A percentile compares a stretch with the other conserved stretches of the same genome.
These are phyloP conservation scores for Apophysomyces variabilis DNA, from an alignment of 371 early-diverging fungal species.

Conservation along the genomic window DNA sequence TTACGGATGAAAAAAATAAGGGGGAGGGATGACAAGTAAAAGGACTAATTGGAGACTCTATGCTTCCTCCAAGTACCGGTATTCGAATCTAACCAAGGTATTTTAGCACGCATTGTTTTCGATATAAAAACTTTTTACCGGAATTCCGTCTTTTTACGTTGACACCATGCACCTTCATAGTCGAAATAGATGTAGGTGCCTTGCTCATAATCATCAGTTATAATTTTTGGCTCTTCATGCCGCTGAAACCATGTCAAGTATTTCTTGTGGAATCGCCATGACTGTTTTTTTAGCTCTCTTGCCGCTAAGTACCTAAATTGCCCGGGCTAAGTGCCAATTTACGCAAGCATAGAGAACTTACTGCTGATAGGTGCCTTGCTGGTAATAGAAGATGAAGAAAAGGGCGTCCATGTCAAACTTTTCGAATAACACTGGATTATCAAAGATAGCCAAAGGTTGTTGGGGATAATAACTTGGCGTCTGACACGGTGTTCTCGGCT, in stretches of 20 bases:
- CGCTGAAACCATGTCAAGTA: conserved; percentile 99
- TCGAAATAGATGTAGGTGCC: conserved; percentile 99
- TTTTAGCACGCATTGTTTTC: background rate
- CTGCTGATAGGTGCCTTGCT: conserved; percentile 96
- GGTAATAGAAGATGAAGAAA: conserved; percentile 99
- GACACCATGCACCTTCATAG: conserved; percentile 98
- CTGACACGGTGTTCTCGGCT: conserved; percentile 77
- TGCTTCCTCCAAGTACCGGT: conserved; percentile 87
- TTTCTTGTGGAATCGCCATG: conserved; percentile 99
- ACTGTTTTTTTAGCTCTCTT: conserved; percentile 94
- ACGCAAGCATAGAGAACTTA: conserved; percentile 45
- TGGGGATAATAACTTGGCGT: conserved; percentile 93
- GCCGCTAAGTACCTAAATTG: conserved; percentile 87
- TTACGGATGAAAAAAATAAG: conserved; percentile 18
- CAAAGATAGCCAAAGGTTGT: conserved; percentile 80
- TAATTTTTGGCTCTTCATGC: conserved; percentile 95
- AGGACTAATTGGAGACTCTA: conserved; percentile 18
- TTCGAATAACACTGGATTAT: conserved; percentile 83
- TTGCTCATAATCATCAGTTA: conserved; percentile 98
- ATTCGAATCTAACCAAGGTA: conserved; percentile 72
- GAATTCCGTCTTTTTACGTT: conserved; percentile 96
- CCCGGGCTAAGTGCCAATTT: background rate
- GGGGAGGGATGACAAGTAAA: conserved; percentile 6
- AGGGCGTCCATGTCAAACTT: conserved; percentile 97
- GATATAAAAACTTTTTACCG: conserved; percentile 42